A percentile compares a stretch with the other conserved stretches of the same genome.
These are phyloP conservation scores for Linnemannia zychae DNA, from an alignment of 192 early-diverging fungal genomes.

Conservation along the genomic window DNA sequence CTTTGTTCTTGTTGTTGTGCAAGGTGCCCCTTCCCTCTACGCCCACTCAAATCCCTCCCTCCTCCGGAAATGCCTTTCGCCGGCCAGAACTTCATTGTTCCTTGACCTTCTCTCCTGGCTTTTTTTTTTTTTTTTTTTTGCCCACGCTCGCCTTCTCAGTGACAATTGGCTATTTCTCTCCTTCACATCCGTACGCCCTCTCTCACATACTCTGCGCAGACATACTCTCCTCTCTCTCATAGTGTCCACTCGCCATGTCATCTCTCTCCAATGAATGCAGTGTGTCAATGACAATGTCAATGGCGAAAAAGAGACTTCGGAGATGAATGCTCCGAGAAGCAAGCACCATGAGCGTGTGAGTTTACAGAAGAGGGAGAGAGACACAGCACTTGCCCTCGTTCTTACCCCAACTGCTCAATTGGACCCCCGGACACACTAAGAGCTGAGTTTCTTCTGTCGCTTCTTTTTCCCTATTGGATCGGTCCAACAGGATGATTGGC, in stretches of 20 bases:
- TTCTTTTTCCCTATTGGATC: not conserved
- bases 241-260: not conserved
- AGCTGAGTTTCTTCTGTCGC: not conserved
- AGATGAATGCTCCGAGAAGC: not conserved
- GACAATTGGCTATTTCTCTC: not conserved
- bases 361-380: not conserved
- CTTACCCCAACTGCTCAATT: not conserved
- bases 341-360: not conserved
- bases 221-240: not conserved
- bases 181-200: not conserved
- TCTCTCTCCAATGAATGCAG: not conserved
- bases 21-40: not conserved
- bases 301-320: not conserved
- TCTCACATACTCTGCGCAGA: not conserved
- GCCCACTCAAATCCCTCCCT: not conserved
- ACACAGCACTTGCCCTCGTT: not conserved
- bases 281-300: not conserved
- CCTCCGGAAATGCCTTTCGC: not conserved
- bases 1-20: too few species aligned
- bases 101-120: not conserved
- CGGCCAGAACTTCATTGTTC: not conserved
- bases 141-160: not conserved
- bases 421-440: not conserved
- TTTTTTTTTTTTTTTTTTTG: not conserved
- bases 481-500: conserved; percentile 1